A percentile compares a stretch with the other conserved stretches of the same genome.
phyloP scores from a whole-genome alignment of 1,284 basidiomycete species.

The Lignosus rhinocerotis region DNA sequence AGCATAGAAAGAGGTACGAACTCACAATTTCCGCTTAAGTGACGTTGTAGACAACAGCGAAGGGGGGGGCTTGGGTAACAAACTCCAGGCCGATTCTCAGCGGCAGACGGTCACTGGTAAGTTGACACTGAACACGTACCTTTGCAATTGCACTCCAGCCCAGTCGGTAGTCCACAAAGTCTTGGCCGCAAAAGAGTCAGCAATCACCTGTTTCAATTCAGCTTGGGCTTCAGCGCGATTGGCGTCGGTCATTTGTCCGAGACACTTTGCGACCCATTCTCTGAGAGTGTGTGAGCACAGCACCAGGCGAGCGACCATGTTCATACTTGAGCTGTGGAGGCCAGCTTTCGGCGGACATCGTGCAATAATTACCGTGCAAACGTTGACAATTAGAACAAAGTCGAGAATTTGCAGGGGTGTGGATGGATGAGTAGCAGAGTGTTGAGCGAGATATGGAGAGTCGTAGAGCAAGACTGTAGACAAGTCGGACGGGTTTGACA shows the following conservation, averaged over 20 bases:
- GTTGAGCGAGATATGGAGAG: no score
- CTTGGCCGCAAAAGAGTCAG: conserved; percentile 76
- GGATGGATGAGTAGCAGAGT: not conserved
- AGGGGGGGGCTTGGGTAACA: conserved; percentile 61
- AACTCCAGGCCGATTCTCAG: conserved; percentile 43
- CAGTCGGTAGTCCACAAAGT: conserved; percentile 90
- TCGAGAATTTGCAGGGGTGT: not conserved
- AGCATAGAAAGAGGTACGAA: not conserved
- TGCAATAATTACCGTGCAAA: not conserved
- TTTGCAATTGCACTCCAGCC: conserved; percentile 78
- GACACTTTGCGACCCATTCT: conserved; percentile 83
- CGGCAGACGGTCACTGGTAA: not conserved
- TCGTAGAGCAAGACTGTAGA: not conserved
- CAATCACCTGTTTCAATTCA: conserved; percentile 85
- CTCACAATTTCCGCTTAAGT: conserved; percentile 72
- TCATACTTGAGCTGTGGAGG: conserved; percentile 41
- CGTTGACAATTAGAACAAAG: not conserved
- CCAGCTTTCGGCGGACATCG: conserved; percentile 40
- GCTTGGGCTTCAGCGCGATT: conserved; percentile 76
- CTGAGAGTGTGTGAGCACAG: conserved; percentile 38
- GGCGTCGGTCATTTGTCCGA: conserved; percentile 77
- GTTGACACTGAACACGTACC: conserved; percentile 42
- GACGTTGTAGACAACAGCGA: conserved; percentile 43
- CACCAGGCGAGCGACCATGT: not conserved
- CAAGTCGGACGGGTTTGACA: not conserved